Evolutionary conservation across 352 stramenopile genomes (phyloP).

Genomic region (Hyaloperonospora arabidopsidis): DNA sequence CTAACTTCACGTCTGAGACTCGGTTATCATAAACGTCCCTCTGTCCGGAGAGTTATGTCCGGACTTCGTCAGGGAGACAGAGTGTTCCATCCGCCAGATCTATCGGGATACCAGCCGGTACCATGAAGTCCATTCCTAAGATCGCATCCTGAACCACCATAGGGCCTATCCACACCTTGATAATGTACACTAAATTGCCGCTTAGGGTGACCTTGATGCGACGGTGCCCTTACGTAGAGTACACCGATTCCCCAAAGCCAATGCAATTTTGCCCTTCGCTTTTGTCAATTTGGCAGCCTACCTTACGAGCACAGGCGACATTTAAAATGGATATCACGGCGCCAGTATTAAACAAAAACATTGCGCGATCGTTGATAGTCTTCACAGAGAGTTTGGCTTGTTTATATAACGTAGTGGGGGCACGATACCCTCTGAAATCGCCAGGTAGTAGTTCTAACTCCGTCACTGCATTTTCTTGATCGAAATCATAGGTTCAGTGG

Average conservation of each 20-base stretch:
- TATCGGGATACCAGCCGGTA: slow-evolving; percentile 8
- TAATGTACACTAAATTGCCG: too few relatives aligned
- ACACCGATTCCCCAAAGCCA: not conserved
- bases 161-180: too few relatives aligned
- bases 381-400: slow-evolving; percentile 1
- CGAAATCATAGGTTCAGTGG: not conserved
- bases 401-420: not conserved
- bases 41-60: too few relatives aligned
- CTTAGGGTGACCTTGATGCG: not conserved
- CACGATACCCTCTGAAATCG: not conserved
- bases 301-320: slow-evolving; percentile 7
- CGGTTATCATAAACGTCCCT: too few relatives aligned
- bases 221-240: slow-evolving; percentile 4
- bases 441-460: not conserved
- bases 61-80: not conserved
- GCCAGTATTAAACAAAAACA: slow-evolving; percentile 22
- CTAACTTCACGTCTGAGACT: too few relatives aligned
- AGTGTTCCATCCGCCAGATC: slow-evolving; percentile 7
- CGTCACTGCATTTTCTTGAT: not conserved
- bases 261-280: not conserved
- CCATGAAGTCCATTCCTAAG: slow-evolving; percentile 17
- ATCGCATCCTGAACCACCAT: slow-evolving; percentile 5
- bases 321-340: slow-evolving; percentile 19
- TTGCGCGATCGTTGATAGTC: slow-evolving; percentile 14
- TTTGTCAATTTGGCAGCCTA: slow-evolving; percentile 2